Evolutionary conservation across 2,329 filamentous ascomycete species (phyloP), one percentile per base, ranked within the genome.

Genomic region (Pezicula rhizophila): DNA sequence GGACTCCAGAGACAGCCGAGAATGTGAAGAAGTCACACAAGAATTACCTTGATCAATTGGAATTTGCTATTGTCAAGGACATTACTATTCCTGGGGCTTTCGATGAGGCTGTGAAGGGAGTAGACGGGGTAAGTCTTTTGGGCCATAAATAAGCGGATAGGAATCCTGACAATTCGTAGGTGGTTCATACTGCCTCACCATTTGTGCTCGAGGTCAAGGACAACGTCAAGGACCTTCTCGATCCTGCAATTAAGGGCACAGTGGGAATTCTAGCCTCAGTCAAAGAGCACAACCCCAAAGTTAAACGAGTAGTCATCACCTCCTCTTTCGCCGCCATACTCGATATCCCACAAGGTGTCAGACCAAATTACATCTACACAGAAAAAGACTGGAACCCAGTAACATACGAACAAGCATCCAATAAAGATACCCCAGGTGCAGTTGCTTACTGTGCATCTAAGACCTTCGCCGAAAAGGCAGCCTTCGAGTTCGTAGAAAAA

Each of bases 1-100:
- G 75, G 14, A 70, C 67, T 1, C 52, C 70, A 5, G 66, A 66
- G n/a, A 75, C 75, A 35, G 73, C 71, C 1, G 55, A 68, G 1
- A 64, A 64, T 2, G 66, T 78, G 34, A 54, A 71, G 34, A 56
- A 68, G 7, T 68, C 70, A 0, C 66, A 71, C 50, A 49, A 47
- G 20, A 56, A 63, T 25, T 62, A 74, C 17, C 52, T 61, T 1
- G 57, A 64, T 18, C 67, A 70, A 14, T 39, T 63, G 3, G 57
- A 55, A 2, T 60, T 59, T 38, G 54, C 50, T 4, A 77, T 91
- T 53, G 85, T 93, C 11, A 75, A 79, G 40, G 86, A 95, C 57
- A 80, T 93, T 52, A 80, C 82, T 0, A 64, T 79, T 53, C 75
- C 80, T n/a, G 78, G 77, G 17, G 86, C 84, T 17, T 92, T 92